A percentile compares a stretch with the other conserved stretches of the same genome.
Evolutionary conservation across 441 rosid species (phyloP).

Genomic region (Flueggea neowawraea): DNA sequence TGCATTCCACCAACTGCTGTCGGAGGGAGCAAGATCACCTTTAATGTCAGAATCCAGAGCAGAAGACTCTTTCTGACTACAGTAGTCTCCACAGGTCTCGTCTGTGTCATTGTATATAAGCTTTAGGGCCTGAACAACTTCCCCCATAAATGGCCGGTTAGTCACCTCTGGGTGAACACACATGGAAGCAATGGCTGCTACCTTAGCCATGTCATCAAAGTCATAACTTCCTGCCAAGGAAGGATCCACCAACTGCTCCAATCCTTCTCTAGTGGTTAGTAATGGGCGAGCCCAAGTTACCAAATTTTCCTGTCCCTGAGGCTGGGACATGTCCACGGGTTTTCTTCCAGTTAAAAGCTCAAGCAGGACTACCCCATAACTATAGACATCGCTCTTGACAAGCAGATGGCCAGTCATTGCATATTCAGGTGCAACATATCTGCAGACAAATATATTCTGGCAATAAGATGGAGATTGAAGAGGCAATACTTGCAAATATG

Average conservation of each 20-base stretch:
- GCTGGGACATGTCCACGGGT: slow-evolving; percentile 98
- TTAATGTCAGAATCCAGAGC: slow-evolving; percentile 69
- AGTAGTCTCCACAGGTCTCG: slow-evolving; percentile 69
- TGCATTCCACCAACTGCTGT: slow-evolving; percentile 94
- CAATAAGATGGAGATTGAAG: too few relatives aligned
- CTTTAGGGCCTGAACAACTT: slow-evolving; percentile 97
- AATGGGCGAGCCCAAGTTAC: slow-evolving; percentile 97
- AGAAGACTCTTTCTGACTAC: slow-evolving; percentile 87
- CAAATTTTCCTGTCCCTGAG: slow-evolving; percentile 92
- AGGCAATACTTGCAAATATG: too few relatives aligned
- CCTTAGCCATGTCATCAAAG: slow-evolving; percentile 90
- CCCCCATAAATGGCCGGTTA: slow-evolving; percentile 95
- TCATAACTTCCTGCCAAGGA: slow-evolving; percentile 65
- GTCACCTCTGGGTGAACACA: slow-evolving; percentile 95
- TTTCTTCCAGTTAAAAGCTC: slow-evolving; percentile 95
- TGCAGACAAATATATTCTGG: slow-evolving; percentile 27
- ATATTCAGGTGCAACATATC: slow-evolving; percentile 98
- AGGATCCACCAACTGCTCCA: slow-evolving; percentile 82
- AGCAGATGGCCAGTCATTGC: slow-evolving; percentile 99
- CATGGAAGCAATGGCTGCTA: slow-evolving; percentile 96
- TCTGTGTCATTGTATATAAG: slow-evolving; percentile 84
- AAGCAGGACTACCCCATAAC: slow-evolving; percentile 95
- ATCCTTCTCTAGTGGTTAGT: slow-evolving; percentile 77
- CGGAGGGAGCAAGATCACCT: slow-evolving; percentile 70
- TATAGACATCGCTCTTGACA: slow-evolving; percentile 96